These are phyloP conservation scores for Nicotiana noctiflora DNA, from an alignment of 257 asterid genomes.

Conservation along the genomic window DNA sequence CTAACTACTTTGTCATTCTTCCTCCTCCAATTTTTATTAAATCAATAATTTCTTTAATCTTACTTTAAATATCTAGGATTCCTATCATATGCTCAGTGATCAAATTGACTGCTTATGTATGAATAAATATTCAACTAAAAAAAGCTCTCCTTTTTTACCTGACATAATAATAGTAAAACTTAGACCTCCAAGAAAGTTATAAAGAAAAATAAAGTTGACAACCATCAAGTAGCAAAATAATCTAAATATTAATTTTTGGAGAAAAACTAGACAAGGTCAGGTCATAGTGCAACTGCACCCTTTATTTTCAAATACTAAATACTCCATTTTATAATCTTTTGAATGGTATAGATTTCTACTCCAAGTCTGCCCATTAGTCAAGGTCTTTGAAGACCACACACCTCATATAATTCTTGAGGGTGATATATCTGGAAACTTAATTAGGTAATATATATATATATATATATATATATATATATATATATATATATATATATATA, in stretches of 20 bases:
- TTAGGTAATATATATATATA: no score
- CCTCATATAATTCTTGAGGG: constrained; percentile 3
- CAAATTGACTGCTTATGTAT: not conserved
- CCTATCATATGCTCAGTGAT: not conserved
- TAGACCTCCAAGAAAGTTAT: not conserved
- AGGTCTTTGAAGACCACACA: constrained; percentile 18
- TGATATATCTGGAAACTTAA: not conserved
- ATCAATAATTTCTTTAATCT: not conserved
- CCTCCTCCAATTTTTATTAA: not conserved
- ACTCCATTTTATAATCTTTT: constrained; percentile 1
- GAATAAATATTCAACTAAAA: not conserved
- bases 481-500: no score
- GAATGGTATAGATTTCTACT: not conserved
- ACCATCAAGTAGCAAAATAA: constrained; percentile 10
- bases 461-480: no score
- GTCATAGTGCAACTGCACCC: constrained; percentile 29
- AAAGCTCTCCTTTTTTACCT: not conserved
- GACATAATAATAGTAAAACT: not conserved
- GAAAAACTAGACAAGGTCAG: constrained; percentile 31
- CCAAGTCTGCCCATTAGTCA: constrained; percentile 26
- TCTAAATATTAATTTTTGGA: not conserved
- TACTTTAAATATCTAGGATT: not conserved
- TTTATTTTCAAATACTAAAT: constrained; percentile 5
- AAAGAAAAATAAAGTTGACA: not conserved
- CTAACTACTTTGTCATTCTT: constrained; percentile 6